Evolutionary conservation across 257 asterid genomes (phyloP).

Genomic region (Solanum etuberosum): DNA sequence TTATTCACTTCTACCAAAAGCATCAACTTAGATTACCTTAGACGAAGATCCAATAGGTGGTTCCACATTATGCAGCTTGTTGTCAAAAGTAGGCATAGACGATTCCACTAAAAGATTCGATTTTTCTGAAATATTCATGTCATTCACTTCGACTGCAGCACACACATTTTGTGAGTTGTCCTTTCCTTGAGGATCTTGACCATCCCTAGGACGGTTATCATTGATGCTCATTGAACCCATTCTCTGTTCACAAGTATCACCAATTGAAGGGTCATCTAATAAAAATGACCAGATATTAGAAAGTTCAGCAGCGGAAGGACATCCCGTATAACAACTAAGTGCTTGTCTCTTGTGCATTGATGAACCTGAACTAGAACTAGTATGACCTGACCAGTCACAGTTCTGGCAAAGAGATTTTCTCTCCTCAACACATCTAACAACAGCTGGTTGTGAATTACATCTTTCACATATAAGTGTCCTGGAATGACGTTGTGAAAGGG

Average conservation of each 20-base stretch:
- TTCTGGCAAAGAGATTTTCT: constrained; percentile 59
- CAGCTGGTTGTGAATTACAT: constrained; percentile 68
- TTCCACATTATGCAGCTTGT: constrained; percentile 17
- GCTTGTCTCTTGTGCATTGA: constrained; percentile 53
- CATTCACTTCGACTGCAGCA: constrained; percentile 7
- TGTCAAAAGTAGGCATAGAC: constrained; percentile 9
- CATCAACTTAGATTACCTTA: constrained; percentile 30
- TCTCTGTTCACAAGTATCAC: constrained; percentile 43
- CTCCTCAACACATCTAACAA: constrained; percentile 61
- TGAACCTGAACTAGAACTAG: constrained; percentile 17
- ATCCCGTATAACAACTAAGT: constrained; percentile 61
- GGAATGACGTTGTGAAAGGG: constrained; percentile 75
- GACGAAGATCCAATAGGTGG: constrained; percentile 27
- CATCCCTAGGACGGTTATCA: constrained; percentile 18
- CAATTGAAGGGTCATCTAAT: constrained; percentile 32
- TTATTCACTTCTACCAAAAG: neutral
- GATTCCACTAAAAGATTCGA: constrained; percentile 32
- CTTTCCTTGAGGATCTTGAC: constrained; percentile 20
- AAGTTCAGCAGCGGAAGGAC: constrained; percentile 83
- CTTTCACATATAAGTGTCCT: constrained; percentile 83
- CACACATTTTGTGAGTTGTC: constrained; percentile 15
- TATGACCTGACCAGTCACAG: constrained; percentile 76
- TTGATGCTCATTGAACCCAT: constrained; percentile 44
- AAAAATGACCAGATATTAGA: constrained; percentile 66
- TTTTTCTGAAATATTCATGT: constrained; percentile 17